phyloP scores from a whole-genome alignment of 2,329 filamentous ascomycete genomes.

The Colletotrichum chrysophilum region DNA sequence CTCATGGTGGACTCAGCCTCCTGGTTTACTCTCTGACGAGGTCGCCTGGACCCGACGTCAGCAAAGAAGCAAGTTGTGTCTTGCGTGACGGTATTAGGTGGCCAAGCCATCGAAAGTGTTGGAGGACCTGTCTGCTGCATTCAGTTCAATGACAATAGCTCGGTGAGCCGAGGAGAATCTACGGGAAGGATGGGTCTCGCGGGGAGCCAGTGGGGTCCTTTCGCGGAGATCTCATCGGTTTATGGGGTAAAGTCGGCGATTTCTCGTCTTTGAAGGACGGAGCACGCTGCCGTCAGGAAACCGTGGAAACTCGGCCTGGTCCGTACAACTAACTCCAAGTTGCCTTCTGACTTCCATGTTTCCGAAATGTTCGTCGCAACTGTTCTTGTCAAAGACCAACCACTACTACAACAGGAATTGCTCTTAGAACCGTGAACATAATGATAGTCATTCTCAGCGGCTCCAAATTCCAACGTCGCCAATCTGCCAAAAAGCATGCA shows the following conservation, averaged over 20 bases:
- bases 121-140: neutral
- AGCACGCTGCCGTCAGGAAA: neutral
- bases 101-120: neutral
- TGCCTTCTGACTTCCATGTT: neutral
- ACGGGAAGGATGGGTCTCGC: conserved; percentile 5
- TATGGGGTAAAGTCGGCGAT: conserved; percentile 4
- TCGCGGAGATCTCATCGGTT: neutral
- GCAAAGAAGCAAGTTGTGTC: neutral
- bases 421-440: too few species aligned
- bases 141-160: neutral
- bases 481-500: neutral
- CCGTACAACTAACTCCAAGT: neutral
- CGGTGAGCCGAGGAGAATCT: neutral
- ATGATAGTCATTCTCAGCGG: neutral
- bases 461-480: neutral
- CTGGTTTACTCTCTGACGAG: neutral
- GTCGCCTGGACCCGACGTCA: neutral
- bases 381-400: neutral
- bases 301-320: neutral
- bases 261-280: neutral
- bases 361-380: neutral
- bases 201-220: neutral
- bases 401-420: neutral
- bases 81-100: neutral
- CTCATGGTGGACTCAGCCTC: neutral